Percentiles rank a stretch among this genome's conserved stretches.
Evolutionary conservation across 305 asterid genomes (phyloP).

Genomic region (Vinca major): DNA sequence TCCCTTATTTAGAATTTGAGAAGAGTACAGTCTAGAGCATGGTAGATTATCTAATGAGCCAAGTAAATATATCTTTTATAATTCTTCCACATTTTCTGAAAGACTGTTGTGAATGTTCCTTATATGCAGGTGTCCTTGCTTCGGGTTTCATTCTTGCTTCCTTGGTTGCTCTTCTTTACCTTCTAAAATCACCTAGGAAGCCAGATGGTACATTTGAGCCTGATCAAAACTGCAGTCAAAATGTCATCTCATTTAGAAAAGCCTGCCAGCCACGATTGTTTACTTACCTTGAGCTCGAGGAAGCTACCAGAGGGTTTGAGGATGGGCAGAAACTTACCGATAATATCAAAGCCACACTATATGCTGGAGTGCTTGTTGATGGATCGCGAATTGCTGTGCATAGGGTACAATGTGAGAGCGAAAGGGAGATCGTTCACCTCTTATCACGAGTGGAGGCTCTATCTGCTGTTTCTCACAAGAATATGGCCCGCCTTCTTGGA

Average conservation of each 20-base stretch:
- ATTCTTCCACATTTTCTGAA: background rate
- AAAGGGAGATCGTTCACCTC: slow-evolving; percentile 27
- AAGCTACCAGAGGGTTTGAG: slow-evolving; percentile 52
- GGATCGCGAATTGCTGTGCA: slow-evolving; percentile 44
- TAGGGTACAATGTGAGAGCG: slow-evolving; percentile 31
- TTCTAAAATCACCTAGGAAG: slow-evolving; percentile 32
- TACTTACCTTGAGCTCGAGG: slow-evolving; percentile 50
- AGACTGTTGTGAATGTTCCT: background rate
- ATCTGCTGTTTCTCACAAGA: slow-evolving; percentile 39
- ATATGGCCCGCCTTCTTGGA: slow-evolving; percentile 45
- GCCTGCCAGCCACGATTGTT: slow-evolving; percentile 31
- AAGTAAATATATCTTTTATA: background rate
- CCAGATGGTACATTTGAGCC: slow-evolving; percentile 25
- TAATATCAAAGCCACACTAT: slow-evolving; percentile 23
- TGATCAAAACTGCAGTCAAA: slow-evolving; percentile 24
- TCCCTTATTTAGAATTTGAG: background rate
- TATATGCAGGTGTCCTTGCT: slow-evolving; percentile 46
- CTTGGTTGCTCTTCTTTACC: slow-evolving; percentile 37
- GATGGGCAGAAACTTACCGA: slow-evolving; percentile 34
- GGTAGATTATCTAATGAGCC: background rate
- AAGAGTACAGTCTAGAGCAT: background rate
- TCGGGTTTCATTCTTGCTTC: slow-evolving; percentile 36
- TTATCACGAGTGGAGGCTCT: slow-evolving; percentile 39
- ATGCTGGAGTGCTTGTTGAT: slow-evolving; percentile 34
- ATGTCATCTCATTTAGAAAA: slow-evolving; percentile 26